phyloP scores from a whole-genome alignment of 768 basidiomycete genomes.

The Nevesoporus exiguus region DNA sequence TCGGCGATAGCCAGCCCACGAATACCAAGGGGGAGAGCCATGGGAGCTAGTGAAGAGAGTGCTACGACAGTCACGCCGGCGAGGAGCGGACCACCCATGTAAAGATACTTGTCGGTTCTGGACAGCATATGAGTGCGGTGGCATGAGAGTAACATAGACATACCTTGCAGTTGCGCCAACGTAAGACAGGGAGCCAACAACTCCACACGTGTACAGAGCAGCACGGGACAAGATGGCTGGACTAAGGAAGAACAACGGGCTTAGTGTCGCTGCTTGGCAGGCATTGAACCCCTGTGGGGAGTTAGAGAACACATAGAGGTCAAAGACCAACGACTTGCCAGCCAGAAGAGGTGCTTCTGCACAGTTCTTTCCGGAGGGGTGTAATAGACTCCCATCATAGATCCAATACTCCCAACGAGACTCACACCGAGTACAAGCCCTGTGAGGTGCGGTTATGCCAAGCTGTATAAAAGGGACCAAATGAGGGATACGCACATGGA shows the following conservation, averaged over 20 bases:
- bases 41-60: constrained; percentile 80
- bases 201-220: constrained; percentile 82
- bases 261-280: constrained; percentile 82
- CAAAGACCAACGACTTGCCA: constrained; percentile 42
- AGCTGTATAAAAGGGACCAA: not conserved
- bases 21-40: constrained; percentile 82
- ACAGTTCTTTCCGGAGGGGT: constrained; percentile 74
- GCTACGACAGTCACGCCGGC: constrained; percentile 89
- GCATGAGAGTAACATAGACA: constrained; percentile 12
- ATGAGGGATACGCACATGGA: constrained; percentile 53
- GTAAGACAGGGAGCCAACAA: constrained; percentile 83
- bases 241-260: constrained; percentile 84
- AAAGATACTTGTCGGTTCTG: constrained; percentile 78
- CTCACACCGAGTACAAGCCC: constrained; percentile 83
- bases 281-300: constrained; percentile 68
- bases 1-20: constrained; percentile 75
- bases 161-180: constrained; percentile 85
- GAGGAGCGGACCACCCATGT: constrained; percentile 83
- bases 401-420: constrained; percentile 73
- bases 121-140: not conserved
- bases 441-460: constrained; percentile 22
- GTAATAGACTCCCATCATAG: constrained; percentile 80
- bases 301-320: not conserved
- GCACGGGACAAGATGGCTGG: constrained; percentile 85
- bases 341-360: constrained; percentile 80